Evolutionary conservation across 495 filamentous ascomycete genomes (phyloP).

Genomic region (Pseudomonodictys pantanalensis): DNA sequence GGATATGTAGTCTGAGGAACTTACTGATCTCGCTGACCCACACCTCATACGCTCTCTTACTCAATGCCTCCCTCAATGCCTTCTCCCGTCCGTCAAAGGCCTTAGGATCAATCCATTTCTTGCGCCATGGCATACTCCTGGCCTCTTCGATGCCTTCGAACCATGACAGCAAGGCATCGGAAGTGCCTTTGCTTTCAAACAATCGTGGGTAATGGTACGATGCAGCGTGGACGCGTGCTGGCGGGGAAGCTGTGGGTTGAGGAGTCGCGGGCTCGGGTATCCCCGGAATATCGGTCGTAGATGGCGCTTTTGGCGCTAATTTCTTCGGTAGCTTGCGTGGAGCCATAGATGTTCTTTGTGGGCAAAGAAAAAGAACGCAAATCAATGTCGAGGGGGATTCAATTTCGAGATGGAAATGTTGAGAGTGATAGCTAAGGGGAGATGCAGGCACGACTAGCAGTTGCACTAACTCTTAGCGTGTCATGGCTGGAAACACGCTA

Average conservation of each 20-base stretch:
- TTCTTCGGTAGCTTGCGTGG: too few species aligned
- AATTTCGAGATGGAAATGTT: too few species aligned
- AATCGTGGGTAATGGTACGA: constrained; percentile 24
- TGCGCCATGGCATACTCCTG: constrained; percentile 26
- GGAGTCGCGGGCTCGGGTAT: constrained; percentile 1
- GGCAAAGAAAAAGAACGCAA: too few species aligned
- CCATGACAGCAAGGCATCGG: constrained; percentile 13
- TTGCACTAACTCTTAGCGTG: too few species aligned
- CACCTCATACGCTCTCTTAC: constrained; percentile 24
- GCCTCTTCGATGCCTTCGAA: constrained; percentile 20
- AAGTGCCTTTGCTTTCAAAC: background rate
- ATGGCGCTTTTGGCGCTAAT: background rate
- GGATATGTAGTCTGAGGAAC: background rate
- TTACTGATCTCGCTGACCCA: constrained; percentile 26
- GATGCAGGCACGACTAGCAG: too few species aligned
- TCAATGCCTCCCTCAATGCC: background rate
- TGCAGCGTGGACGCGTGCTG: constrained; percentile 8
- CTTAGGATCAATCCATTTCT: constrained; percentile 20
- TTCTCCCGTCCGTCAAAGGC: background rate
- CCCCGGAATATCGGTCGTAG: background rate
- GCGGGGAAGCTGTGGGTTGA: constrained; percentile 4
- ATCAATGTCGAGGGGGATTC: too few species aligned
- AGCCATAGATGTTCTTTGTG: too few species aligned
- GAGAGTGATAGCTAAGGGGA: too few species aligned
- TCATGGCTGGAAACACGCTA: too few species aligned